Conservation (phyloP, 2,329 filamentous ascomycete genomes). For the Sclerotinia glacialis region DNA sequence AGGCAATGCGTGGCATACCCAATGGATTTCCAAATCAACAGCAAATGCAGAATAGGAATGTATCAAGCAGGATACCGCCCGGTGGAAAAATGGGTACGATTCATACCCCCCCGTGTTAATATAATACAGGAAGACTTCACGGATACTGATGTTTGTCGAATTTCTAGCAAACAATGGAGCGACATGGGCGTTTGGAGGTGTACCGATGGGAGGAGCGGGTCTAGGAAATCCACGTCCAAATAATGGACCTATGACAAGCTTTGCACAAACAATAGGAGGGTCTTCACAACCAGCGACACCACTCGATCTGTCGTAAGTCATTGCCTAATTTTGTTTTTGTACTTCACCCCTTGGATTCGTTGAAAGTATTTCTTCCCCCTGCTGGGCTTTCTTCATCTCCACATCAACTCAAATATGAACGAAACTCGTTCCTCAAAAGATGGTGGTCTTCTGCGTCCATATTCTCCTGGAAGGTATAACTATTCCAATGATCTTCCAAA, state of each 20-base stretch:
- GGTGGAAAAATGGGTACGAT: slow-evolving; percentile 63
- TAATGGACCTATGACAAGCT: slow-evolving; percentile 60
- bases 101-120: slow-evolving; percentile 9
- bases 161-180: slow-evolving; percentile 40
- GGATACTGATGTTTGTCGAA: slow-evolving; percentile 30
- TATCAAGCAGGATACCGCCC: slow-evolving; percentile 59
- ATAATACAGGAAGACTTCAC: slow-evolving; percentile 5
- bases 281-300: slow-evolving; percentile 61
- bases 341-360: slow-evolving; percentile 23
- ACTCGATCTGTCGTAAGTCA: slow-evolving; percentile 63
- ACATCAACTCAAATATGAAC: slow-evolving; percentile 12
- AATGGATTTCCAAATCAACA: slow-evolving; percentile 58
- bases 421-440: background rate
- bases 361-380: background rate
- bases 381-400: background rate
- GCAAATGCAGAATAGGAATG: slow-evolving; percentile 55
- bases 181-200: slow-evolving; percentile 62
- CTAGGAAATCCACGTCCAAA: slow-evolving; percentile 52
- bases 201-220: slow-evolving; percentile 57
- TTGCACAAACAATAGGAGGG: slow-evolving; percentile 60
- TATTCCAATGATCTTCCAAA: background rate
- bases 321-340: slow-evolving; percentile 29
- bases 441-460: background rate
- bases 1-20: slow-evolving; percentile 60
- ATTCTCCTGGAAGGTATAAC: slow-evolving; percentile 19